phyloP scores from a whole-genome alignment of 2,329 filamentous ascomycete genomes.

The Apiospora aurea region DNA sequence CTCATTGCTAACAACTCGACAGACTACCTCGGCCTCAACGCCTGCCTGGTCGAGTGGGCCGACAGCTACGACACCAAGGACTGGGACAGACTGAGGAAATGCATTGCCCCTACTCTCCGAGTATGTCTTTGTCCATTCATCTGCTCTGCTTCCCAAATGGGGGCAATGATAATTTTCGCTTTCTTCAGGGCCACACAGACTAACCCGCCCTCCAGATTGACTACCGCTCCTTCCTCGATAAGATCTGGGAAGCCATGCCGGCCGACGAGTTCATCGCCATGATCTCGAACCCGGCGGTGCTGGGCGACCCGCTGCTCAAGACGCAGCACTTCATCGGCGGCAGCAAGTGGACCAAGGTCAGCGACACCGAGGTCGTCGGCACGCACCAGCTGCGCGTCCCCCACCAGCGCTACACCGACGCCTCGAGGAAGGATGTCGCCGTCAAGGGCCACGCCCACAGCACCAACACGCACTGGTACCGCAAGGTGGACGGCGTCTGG shows the following conservation, averaged over 20 bases:
- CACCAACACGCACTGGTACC: conserved; percentile 64
- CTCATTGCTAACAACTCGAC: background rate
- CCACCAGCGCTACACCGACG: conserved; percentile 66
- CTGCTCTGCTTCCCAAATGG: background rate
- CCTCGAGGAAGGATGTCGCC: conserved; percentile 53
- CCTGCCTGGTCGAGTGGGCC: conserved; percentile 61
- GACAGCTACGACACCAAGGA: conserved; percentile 72
- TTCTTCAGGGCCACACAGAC: too few species aligned
- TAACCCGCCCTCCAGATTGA: conserved; percentile 61
- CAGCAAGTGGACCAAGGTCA: conserved; percentile 63
- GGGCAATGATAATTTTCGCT: too few species aligned
- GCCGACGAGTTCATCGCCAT: conserved; percentile 68
- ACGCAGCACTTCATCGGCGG: conserved; percentile 72
- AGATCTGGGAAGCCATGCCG: conserved; percentile 67
- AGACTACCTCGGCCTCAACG: conserved; percentile 43
- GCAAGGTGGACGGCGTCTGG: conserved; percentile 65
- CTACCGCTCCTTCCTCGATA: conserved; percentile 70
- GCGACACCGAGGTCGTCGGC: conserved; percentile 65
- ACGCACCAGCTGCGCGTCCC: conserved; percentile 68
- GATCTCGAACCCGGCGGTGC: conserved; percentile 62
- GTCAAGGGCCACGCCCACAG: conserved; percentile 68
- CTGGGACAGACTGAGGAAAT: conserved; percentile 64
- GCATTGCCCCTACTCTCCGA: conserved; percentile 67
- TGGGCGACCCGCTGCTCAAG: conserved; percentile 67
- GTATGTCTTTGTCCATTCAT: conserved; percentile 39